phyloP scores from a whole-genome alignment of 2,329 filamentous ascomycete species.

The Aspergillus pseudoterreus region DNA sequence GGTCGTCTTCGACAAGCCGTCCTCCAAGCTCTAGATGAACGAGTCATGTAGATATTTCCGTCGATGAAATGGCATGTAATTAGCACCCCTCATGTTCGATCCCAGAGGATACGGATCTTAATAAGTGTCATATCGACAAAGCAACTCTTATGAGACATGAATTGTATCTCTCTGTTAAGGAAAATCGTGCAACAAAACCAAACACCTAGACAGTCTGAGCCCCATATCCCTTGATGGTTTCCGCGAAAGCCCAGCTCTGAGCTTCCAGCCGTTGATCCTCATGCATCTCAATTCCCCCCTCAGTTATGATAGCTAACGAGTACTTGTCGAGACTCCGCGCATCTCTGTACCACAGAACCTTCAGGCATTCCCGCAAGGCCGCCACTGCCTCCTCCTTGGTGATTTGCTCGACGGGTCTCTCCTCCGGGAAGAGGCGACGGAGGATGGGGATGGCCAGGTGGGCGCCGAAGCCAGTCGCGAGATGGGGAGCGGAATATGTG shows the following conservation, averaged over 20 bases:
- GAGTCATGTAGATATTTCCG: background rate
- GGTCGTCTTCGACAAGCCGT: constrained; percentile 40
- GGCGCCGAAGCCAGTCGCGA: constrained; percentile 90
- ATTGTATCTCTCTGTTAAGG: constrained; percentile 13
- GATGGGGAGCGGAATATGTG: constrained; percentile 79
- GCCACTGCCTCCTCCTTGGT: constrained; percentile 74
- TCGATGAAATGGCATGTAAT: background rate
- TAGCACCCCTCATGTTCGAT: background rate
- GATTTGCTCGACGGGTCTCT: constrained; percentile 69
- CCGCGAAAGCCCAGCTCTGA: constrained; percentile 98
- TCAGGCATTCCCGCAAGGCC: constrained; percentile 90
- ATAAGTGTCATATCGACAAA: background rate
- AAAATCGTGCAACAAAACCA: constrained; percentile 26
- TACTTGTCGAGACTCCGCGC: constrained; percentile 88
- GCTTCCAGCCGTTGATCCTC: constrained; percentile 84
- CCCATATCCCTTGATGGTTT: constrained; percentile 90
- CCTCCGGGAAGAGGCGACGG: constrained; percentile 77
- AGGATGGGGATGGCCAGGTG: constrained; percentile 92
- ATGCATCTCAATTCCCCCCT: constrained; percentile 80
- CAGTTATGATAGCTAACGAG: constrained; percentile 84
- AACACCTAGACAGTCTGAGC: constrained; percentile 61
- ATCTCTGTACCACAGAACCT: constrained; percentile 96
- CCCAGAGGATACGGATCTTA: background rate
- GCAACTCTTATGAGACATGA: background rate
- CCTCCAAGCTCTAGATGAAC: constrained; percentile 31